These are phyloP conservation scores for Botrytis elliptica DNA, from an alignment of 2,329 filamentous ascomycete species.

Conservation along the genomic window DNA sequence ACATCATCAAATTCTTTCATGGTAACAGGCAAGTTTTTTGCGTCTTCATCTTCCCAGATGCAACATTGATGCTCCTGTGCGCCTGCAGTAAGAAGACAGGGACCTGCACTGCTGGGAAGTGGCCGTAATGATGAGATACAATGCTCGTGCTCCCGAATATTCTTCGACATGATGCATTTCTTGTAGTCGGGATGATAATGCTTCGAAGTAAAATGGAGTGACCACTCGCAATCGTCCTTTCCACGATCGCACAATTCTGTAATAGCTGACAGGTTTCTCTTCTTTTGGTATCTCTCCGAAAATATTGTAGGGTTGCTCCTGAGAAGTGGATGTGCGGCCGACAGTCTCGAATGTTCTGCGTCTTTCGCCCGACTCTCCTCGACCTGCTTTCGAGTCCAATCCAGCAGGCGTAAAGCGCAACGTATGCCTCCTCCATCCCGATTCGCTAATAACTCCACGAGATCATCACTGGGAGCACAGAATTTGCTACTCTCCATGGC, in stretches of 20 bases:
- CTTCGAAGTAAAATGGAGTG: background rate
- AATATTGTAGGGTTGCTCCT: background rate
- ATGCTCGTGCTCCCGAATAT: conserved; percentile 2
- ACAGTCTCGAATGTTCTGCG: background rate
- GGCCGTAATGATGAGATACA: conserved; percentile 1
- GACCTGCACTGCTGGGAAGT: background rate
- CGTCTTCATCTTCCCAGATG: background rate
- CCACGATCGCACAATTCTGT: background rate
- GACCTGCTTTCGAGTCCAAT: background rate
- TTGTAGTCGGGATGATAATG: conserved; percentile 6
- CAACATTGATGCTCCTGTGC: conserved; percentile 2
- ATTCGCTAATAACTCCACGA: background rate
- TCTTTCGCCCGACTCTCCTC: background rate
- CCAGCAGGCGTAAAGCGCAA: background rate
- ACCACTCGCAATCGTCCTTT: background rate
- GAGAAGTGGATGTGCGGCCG: background rate
- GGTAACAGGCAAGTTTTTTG: background rate
- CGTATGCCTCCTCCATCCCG: background rate
- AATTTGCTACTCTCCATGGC: background rate
- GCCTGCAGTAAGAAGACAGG: conserved; percentile 1
- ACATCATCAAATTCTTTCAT: background rate
- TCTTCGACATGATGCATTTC: background rate
- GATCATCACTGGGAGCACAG: background rate
- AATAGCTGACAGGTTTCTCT: background rate
- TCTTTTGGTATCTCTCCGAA: background rate